These are phyloP conservation scores for Fusarium albidum DNA, from an alignment of 2,329 filamentous ascomycete species.

Conservation along the genomic window DNA sequence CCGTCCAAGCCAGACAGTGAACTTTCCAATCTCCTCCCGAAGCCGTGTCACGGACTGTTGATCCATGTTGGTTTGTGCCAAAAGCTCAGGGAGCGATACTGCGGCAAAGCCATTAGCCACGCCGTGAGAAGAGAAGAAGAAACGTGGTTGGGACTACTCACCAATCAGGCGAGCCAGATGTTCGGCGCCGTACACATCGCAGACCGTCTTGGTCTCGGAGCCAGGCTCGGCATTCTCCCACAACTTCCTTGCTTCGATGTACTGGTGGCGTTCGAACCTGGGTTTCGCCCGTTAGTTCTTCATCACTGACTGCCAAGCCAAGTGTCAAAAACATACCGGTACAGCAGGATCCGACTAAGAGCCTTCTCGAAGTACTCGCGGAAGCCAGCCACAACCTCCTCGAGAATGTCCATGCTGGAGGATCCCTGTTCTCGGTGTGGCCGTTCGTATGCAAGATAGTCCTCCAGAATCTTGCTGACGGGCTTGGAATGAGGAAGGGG, in stretches of 20 bases:
- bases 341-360: slow-evolving; percentile 87
- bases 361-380: slow-evolving; percentile 95
- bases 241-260: slow-evolving; percentile 76
- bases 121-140: too few relatives aligned
- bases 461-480: slow-evolving; percentile 79
- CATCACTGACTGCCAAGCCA: neutral
- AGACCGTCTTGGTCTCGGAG: slow-evolving; percentile 73
- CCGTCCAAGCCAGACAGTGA: slow-evolving; percentile 85
- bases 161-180: slow-evolving; percentile 89
- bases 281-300: slow-evolving; percentile 35
- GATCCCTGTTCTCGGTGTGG: slow-evolving; percentile 71
- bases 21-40: slow-evolving; percentile 86
- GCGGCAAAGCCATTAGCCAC: slow-evolving; percentile 9
- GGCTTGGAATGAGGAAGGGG: slow-evolving; percentile 81
- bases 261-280: slow-evolving; percentile 91
- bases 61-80: slow-evolving; percentile 99
- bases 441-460: slow-evolving; percentile 78
- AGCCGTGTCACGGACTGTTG: slow-evolving; percentile 87
- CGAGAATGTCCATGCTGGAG: slow-evolving; percentile 82
- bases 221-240: slow-evolving; percentile 71
- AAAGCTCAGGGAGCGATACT: slow-evolving; percentile 92
- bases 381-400: slow-evolving; percentile 86
- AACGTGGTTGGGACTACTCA: slow-evolving; percentile 53
- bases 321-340: slow-evolving; percentile 65
- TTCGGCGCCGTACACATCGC: slow-evolving; percentile 91